Conservation (phyloP, 768 basidiomycete genomes). For the Agrocybe pediades region DNA sequence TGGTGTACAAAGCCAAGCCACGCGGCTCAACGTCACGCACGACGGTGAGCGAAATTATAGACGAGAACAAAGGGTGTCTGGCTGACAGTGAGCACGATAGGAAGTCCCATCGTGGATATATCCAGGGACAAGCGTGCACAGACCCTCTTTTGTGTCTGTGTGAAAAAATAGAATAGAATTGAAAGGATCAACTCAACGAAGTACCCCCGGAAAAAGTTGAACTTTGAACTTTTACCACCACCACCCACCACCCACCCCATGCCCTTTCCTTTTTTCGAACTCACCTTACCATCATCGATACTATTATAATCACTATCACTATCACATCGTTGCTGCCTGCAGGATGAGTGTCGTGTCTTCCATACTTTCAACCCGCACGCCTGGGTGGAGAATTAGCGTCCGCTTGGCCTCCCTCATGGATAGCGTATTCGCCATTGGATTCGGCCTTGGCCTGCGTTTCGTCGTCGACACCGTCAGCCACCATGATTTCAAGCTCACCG, state of each 20-base stretch:
- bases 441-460: slow-evolving; percentile 66
- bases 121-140: slow-evolving; percentile 2
- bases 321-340: slow-evolving; percentile 16
- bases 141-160: slow-evolving; percentile 10
- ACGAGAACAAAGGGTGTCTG: neutral
- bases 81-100: neutral
- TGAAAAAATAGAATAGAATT: neutral
- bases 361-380: slow-evolving; percentile 34
- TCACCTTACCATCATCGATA: neutral
- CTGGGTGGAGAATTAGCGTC: slow-evolving; percentile 31
- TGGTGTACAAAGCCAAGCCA: neutral
- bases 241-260: slow-evolving; percentile 7
- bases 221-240: slow-evolving; percentile 6
- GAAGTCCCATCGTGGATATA: neutral
- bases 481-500: slow-evolving; percentile 53
- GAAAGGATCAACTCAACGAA: too few species aligned
- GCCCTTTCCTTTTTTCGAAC: slow-evolving; percentile 13
- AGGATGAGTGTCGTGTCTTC: slow-evolving; percentile 37
- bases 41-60: neutral
- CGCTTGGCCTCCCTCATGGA: slow-evolving; percentile 57
- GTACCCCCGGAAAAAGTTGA: too few species aligned
- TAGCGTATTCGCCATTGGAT: slow-evolving; percentile 64
- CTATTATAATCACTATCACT: slow-evolving; percentile 7
- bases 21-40: neutral
- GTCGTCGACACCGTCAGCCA: slow-evolving; percentile 55